A percentile compares a stretch with the other conserved stretches of the same genome.
These are phyloP conservation scores for Tylopilus sp. DNA, from an alignment of 1,284 basidiomycete species.

Conservation along the genomic window DNA sequence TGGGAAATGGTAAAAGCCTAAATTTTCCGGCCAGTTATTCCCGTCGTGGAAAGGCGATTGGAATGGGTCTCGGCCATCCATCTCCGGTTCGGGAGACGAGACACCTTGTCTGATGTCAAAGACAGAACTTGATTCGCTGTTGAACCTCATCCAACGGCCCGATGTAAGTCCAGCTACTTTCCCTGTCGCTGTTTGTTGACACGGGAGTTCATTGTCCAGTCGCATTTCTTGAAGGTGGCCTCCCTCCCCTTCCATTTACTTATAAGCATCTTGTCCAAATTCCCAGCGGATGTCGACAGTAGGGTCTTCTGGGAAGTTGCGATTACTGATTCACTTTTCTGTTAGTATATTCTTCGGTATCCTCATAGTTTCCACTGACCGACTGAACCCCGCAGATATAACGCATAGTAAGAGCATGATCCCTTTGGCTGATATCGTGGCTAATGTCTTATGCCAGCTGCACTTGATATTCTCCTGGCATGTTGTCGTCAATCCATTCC, in stretches of 20 bases:
- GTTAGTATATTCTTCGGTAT: conserved; percentile 38
- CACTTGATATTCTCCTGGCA: conserved; percentile 31
- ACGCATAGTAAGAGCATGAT: conserved; percentile 21
- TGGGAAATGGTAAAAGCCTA: conserved; percentile 4
- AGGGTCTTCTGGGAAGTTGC: conserved; percentile 61
- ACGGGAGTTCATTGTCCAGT: conserved; percentile 38
- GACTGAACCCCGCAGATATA: conserved; percentile 10
- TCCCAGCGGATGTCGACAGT: conserved; percentile 66
- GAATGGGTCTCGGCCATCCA: conserved; percentile 58
- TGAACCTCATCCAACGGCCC: conserved; percentile 66
- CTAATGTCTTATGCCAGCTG: conserved; percentile 23
- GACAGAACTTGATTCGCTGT: conserved; percentile 55
- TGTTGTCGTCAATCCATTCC: conserved; percentile 37
- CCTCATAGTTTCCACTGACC: conserved; percentile 6
- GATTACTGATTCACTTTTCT: conserved; percentile 59
- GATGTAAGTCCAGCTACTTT: conserved; percentile 48
- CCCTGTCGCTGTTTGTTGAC: conserved; percentile 9
- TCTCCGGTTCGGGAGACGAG: conserved; percentile 54
- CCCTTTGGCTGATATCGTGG: neutral
- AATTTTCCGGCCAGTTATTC: conserved; percentile 50
- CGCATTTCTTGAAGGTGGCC: conserved; percentile 78
- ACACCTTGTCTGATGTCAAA: conserved; percentile 59
- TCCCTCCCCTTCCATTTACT: conserved; percentile 72
- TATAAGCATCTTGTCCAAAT: conserved; percentile 66
- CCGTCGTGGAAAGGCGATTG: conserved; percentile 75